Conservation (phyloP, 2,329 filamentous ascomycete genomes). For the Diaporthe humulicola region DNA sequence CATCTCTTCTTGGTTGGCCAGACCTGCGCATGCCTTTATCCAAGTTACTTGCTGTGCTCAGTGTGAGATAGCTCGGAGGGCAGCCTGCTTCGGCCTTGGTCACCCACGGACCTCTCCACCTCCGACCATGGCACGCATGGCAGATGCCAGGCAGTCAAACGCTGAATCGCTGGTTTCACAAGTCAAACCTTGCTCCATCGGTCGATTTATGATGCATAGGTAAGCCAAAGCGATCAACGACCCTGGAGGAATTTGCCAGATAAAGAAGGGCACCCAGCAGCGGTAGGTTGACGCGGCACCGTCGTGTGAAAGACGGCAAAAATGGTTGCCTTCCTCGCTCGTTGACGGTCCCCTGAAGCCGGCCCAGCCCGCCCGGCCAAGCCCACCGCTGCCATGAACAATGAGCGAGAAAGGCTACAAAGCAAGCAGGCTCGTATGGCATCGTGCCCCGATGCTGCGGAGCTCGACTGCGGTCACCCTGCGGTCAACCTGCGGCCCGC, state of each 20-base stretch:
- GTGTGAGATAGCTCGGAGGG: background rate
- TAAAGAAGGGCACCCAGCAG: background rate
- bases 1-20: background rate
- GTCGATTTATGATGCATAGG: conserved; percentile 8
- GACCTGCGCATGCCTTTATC: background rate
- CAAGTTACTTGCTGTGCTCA: background rate
- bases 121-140: background rate
- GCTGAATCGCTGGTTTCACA: conserved; percentile 23
- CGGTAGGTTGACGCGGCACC: background rate
- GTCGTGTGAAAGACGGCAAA: background rate
- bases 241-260: background rate
- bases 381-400: no score
- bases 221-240: background rate
- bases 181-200: conserved; percentile 15
- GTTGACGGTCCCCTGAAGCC: background rate
- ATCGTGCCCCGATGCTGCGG: background rate
- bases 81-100: background rate
- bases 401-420: no score
- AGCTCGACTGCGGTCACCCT: background rate
- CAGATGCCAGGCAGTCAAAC: background rate
- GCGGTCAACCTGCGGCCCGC: background rate
- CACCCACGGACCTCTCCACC: conserved; percentile 16
- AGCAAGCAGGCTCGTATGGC: background rate
- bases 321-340: background rate
- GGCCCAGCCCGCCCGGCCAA: background rate